Evolutionary conservation across 1,284 basidiomycete species (phyloP).

Genomic region (Chalciporus sp.): DNA sequence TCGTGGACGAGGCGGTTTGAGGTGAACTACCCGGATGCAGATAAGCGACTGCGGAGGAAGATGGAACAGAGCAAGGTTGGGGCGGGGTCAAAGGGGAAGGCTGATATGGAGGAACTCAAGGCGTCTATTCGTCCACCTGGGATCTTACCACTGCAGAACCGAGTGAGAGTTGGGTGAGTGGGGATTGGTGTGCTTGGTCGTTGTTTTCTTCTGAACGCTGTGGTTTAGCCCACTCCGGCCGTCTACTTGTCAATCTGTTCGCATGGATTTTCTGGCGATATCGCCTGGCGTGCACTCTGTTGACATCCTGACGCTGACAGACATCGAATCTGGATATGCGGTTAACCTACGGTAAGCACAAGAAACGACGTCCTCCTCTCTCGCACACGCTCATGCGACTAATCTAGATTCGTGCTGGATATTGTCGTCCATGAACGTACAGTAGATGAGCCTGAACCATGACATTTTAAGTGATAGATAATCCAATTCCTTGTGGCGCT

Average conservation of each 20-base stretch:
- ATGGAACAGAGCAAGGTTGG: slow-evolving; percentile 33
- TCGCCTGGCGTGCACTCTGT: slow-evolving; percentile 80
- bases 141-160: slow-evolving; percentile 78
- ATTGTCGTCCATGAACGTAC: slow-evolving; percentile 60
- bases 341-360: slow-evolving; percentile 69
- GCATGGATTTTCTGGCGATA: slow-evolving; percentile 83
- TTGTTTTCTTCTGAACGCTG: slow-evolving; percentile 11
- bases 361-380: background rate
- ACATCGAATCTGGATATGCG: slow-evolving; percentile 70
- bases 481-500: slow-evolving; percentile 5
- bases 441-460: slow-evolving; percentile 2
- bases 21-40: slow-evolving; percentile 62
- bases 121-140: slow-evolving; percentile 52
- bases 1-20: slow-evolving; percentile 77
- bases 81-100: slow-evolving; percentile 11
- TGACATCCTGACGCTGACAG: slow-evolving; percentile 72
- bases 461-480: slow-evolving; percentile 15
- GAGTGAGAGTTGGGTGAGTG: slow-evolving; percentile 78
- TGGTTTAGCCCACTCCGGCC: slow-evolving; percentile 70
- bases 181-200: background rate
- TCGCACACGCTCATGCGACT: slow-evolving; percentile 6
- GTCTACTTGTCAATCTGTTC: slow-evolving; percentile 81
- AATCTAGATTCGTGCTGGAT: slow-evolving; percentile 62
- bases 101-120: slow-evolving; percentile 32
- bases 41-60: slow-evolving; percentile 47